Evolutionary conservation across 116 monocot genomes (phyloP), one percentile per base, ranked within the genome.

Genomic region (Phalaenopsis hybrid): DNA sequence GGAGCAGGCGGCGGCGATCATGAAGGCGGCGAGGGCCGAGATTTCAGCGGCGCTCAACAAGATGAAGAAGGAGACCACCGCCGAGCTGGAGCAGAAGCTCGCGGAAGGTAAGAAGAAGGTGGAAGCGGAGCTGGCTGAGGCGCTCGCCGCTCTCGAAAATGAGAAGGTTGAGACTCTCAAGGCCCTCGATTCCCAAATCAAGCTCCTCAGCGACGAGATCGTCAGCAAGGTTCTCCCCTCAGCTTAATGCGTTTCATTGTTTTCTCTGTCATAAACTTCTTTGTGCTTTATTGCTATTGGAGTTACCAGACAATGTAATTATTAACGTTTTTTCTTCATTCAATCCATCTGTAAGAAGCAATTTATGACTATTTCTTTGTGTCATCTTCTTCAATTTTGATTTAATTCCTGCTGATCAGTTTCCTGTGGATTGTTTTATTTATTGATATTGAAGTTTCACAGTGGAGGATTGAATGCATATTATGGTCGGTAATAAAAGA

Each of bases 1-100:
- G 81, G 97, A 97, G 76, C 86, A 93, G 84, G 94, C 91, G 16
- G 87, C 89, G 41, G 97, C 97, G 23, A 76, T 97, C 33, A 85
- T 97, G 88, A 91, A 88, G 89, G 97, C 97, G 8, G 92, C 97
- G 25, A 79, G 94, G 43, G 97, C 97, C 37, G 97, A 97, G 90
- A 83, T 97, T 55, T 83, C 97, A 11, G 92, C 97, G 5, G 97
- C 97, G 70, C 86, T 94, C 69, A 97, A 94, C 89, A 82, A 94
- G 91, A 97, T 93, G 97, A 94, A 93, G 94, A 94, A 91, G 89
- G 97, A 97, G 88, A 91, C 90, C 15, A 81, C 91, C 20, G 80
- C 73, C 3, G 97, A 97, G 89, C 84, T 97, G 74, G 97, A 97
- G 82, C 23, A n/a, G 51, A 90, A 89, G 87, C 87, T 97, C 41